A percentile compares a stretch with the other conserved stretches of the same genome.
Evolutionary conservation across 768 basidiomycete genomes (phyloP).

Genomic region (Tricholoma bakamatsutake): DNA sequence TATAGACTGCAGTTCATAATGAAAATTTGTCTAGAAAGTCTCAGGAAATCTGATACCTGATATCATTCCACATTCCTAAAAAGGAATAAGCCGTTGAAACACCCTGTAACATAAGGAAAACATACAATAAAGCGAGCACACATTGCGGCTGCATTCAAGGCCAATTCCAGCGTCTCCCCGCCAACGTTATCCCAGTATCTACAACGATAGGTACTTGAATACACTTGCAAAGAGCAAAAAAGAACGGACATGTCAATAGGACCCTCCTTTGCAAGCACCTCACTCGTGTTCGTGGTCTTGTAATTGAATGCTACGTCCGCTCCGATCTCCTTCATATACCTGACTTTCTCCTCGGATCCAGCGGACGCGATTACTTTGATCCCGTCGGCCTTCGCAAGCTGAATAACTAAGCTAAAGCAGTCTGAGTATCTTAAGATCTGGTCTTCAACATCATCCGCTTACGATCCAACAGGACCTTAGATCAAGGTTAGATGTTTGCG

Average conservation of each 20-base stretch:
- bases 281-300: slow-evolving; percentile 16
- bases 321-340: slow-evolving; percentile 26
- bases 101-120: neutral
- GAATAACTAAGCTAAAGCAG: neutral
- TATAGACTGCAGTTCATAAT: slow-evolving; percentile 21
- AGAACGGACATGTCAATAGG: slow-evolving; percentile 34
- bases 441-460: slow-evolving; percentile 14
- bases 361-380: slow-evolving; percentile 37
- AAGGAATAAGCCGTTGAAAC: neutral
- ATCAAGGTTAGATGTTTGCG: neutral
- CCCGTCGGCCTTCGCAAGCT: slow-evolving; percentile 30
- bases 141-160: slow-evolving; percentile 37
- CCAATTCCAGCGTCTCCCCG: slow-evolving; percentile 52
- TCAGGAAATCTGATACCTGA: slow-evolving; percentile 10
- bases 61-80: slow-evolving; percentile 39
- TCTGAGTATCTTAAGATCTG: neutral
- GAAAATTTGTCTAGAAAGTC: neutral
- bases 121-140: slow-evolving; percentile 49
- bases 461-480: slow-evolving; percentile 53
- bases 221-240: neutral
- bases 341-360: slow-evolving; percentile 36
- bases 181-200: slow-evolving; percentile 59
- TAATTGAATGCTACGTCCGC: slow-evolving; percentile 31
- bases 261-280: slow-evolving; percentile 29
- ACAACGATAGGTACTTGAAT: neutral